A percentile compares a stretch with the other conserved stretches of the same genome.
Conservation (phyloP, 805 yeast genomes). For the Cyberlindnera euphorbiiphila region DNA sequence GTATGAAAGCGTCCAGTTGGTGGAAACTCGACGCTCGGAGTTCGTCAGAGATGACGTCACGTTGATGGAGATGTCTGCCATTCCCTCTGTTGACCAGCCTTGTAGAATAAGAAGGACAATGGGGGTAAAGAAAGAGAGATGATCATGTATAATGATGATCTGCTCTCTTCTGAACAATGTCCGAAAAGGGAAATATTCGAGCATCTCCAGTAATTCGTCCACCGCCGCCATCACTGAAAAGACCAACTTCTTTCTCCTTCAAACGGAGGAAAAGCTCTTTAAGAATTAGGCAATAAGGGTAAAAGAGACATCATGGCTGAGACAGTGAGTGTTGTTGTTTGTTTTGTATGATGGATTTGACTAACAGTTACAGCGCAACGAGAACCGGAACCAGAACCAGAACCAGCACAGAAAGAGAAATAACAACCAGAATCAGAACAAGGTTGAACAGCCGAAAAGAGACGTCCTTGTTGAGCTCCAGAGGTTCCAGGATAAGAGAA, state of each 20-base stretch:
- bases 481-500: constrained; percentile 66
- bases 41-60: constrained; percentile 64
- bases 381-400: constrained; percentile 9
- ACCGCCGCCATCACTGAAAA: not conserved
- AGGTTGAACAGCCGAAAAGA: constrained; percentile 73
- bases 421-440: constrained; percentile 29
- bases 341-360: too few relatives aligned
- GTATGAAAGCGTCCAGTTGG: constrained; percentile 53
- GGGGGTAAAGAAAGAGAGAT: too few relatives aligned
- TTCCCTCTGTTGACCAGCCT: not conserved
- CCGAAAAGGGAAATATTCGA: constrained; percentile 6
- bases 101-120: too few relatives aligned
- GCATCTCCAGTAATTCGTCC: not conserved
- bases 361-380: not conserved
- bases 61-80: constrained; percentile 44
- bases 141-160: too few relatives aligned
- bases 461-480: constrained; percentile 84
- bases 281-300: too few relatives aligned
- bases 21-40: constrained; percentile 64
- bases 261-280: too few relatives aligned
- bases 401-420: constrained; percentile 14
- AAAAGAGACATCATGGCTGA: too few relatives aligned
- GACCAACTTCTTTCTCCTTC: too few relatives aligned
- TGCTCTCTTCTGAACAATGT: too few relatives aligned
- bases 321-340: too few relatives aligned